phyloP scores from a whole-genome alignment of 192 early-diverging fungal genomes.

The Glomus cerebriforme region DNA sequence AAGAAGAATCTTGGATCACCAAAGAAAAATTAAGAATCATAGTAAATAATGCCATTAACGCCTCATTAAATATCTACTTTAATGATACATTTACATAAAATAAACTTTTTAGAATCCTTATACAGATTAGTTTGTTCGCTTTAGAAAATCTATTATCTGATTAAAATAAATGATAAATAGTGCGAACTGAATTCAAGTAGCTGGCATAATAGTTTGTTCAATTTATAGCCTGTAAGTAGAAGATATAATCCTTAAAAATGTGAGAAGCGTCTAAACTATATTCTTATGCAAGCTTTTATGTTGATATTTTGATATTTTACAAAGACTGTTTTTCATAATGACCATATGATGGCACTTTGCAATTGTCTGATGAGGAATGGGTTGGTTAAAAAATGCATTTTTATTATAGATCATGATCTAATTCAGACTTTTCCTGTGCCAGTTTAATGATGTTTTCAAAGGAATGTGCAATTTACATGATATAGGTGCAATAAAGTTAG shows the following conservation, averaged over 20 bases:
- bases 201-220: background rate
- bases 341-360: background rate
- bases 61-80: background rate
- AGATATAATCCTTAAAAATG: background rate
- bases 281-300: background rate
- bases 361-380: background rate
- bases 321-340: background rate
- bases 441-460: too few relatives aligned
- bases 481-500: too few relatives aligned
- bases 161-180: background rate
- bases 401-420: too few relatives aligned
- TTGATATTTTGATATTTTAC: slow-evolving; percentile 1
- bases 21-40: slow-evolving; percentile 9
- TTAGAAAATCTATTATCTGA: too few relatives aligned
- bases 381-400: too few relatives aligned
- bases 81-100: background rate
- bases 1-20: background rate
- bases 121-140: background rate
- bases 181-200: background rate
- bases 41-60: slow-evolving; percentile 10
- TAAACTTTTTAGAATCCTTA: background rate
- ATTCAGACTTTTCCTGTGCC: too few relatives aligned
- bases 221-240: background rate
- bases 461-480: too few relatives aligned
- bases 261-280: too few relatives aligned